Conservation (phyloP, 2,329 filamentous ascomycete species). For the Rachicladosporium sp. region DNA sequence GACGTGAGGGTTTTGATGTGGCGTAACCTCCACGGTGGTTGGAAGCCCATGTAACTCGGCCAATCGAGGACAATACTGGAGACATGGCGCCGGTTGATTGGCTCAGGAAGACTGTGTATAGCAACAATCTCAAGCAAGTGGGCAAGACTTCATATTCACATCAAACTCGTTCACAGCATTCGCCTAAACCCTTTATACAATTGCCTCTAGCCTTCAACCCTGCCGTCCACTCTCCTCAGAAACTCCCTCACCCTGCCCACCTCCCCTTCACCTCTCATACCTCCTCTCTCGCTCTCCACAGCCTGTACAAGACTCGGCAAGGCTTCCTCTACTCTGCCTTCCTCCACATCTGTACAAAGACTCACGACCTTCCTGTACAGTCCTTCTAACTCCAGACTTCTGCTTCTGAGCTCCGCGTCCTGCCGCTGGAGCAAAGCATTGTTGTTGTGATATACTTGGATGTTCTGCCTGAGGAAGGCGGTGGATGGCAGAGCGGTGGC, state of each 20-base stretch:
- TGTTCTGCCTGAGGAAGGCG: constrained; percentile 46
- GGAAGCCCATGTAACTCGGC: too few relatives aligned
- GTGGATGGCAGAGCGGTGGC: constrained; percentile 16
- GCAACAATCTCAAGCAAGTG: too few relatives aligned
- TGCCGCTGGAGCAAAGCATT: constrained; percentile 56
- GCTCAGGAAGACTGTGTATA: too few relatives aligned
- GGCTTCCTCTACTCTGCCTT: constrained; percentile 66
- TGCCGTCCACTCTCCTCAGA: constrained; percentile 61
- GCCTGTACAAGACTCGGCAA: constrained; percentile 71
- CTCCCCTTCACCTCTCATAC: constrained; percentile 38
- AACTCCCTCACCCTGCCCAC: constrained; percentile 67
- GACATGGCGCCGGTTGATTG: too few relatives aligned
- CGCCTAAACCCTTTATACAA: too few relatives aligned
- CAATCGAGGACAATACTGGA: too few relatives aligned
- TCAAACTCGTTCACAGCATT: too few relatives aligned
- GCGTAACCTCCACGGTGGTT: too few relatives aligned
- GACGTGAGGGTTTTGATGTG: too few relatives aligned
- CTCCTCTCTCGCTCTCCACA: constrained; percentile 64
- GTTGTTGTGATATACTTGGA: constrained; percentile 58
- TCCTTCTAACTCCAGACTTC: constrained; percentile 71
- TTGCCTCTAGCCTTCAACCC: background rate
- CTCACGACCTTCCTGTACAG: constrained; percentile 83
- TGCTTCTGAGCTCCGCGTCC: constrained; percentile 59
- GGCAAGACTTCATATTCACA: too few relatives aligned
- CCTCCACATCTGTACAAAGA: constrained; percentile 69